Evolutionary conservation across 257 asterid genomes (phyloP), one percentile per base, ranked within the genome.

Genomic region (Solanum ahanhuiri): DNA sequence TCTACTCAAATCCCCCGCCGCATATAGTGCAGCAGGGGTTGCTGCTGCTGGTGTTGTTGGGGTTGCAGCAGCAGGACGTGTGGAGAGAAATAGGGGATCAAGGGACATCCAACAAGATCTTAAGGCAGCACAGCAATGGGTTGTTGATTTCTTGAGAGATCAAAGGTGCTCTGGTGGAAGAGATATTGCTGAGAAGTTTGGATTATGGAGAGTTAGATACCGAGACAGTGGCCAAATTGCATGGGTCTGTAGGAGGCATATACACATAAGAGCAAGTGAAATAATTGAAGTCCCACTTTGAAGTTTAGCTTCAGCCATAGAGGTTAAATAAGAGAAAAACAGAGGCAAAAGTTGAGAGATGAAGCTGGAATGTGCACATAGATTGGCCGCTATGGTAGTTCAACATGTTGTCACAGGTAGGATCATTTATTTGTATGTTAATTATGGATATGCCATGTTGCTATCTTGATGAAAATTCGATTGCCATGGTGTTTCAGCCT

Each of bases 231-330:
- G 98, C 34, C 94, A 91, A 31, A 93, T 95, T 86, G 96, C 98
- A 63, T 95, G 98, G 98, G 72, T 95, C 72, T 95, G 98, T 91
- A 90, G 95, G 87, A 93, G 98, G 92, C 98, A 95, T 79, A 85
- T 94, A 92, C 81, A 91, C 71, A 81, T 93, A 35, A 93, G 98
- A 89, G 92, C 93, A 85, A 89, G 89, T 85, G 96, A 93, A 79
- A 83, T 93, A 25, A 83, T 92, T 33, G 94, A 94, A 93, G 96
- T 91, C 43, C 98, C 98, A 1, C 83, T 93, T 39, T 94, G 89
- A 94, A 72, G 63, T 60, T 34, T 85, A 43, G 39, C 5, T 83
- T 23, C 63, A 82, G 54, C 82, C 82, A n/a, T n/a, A 75, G 82
- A 23, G 82, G 2, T 11, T 3, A 35, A 4, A 22, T 35, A 35